These are phyloP conservation scores for Pleurotus pulmonarius DNA, from an alignment of 768 basidiomycete species.

Conservation along the genomic window DNA sequence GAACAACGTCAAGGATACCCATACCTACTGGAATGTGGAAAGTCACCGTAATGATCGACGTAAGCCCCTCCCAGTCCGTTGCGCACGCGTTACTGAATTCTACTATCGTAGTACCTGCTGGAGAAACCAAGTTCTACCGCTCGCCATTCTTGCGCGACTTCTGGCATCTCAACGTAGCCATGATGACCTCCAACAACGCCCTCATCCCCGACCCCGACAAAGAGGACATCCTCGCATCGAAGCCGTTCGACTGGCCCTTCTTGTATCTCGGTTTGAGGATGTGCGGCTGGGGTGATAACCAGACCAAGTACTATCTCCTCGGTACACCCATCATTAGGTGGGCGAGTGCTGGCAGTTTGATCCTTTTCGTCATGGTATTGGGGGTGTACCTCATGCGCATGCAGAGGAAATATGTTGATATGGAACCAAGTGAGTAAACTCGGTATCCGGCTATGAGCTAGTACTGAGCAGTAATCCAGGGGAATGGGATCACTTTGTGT, in stretches of 20 bases:
- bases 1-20: constrained; percentile 72
- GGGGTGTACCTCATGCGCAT: constrained; percentile 71
- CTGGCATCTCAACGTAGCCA: constrained; percentile 98
- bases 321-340: constrained; percentile 95
- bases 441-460: background rate
- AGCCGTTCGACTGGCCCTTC: constrained; percentile 92
- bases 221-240: constrained; percentile 94
- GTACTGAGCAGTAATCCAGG: constrained; percentile 32
- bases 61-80: constrained; percentile 38
- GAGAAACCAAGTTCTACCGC: constrained; percentile 76
- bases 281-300: constrained; percentile 92
- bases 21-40: constrained; percentile 98
- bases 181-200: constrained; percentile 99
- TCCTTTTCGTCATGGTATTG: constrained; percentile 47
- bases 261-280: constrained; percentile 87
- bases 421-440: constrained; percentile 71
- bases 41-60: constrained; percentile 94
- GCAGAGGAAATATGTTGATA: constrained; percentile 90
- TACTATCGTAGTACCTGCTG: constrained; percentile 66
- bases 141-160: constrained; percentile 97
- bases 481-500: constrained; percentile 94
- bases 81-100: constrained; percentile 1
- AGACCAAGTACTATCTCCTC: constrained; percentile 90
- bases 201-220: constrained; percentile 97
- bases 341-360: constrained; percentile 68